A percentile compares a stretch with the other conserved stretches of the same genome.
These are phyloP conservation scores for Eimeria praecox DNA, from an alignment of 169 alveolate species.

Conservation along the genomic window DNA sequence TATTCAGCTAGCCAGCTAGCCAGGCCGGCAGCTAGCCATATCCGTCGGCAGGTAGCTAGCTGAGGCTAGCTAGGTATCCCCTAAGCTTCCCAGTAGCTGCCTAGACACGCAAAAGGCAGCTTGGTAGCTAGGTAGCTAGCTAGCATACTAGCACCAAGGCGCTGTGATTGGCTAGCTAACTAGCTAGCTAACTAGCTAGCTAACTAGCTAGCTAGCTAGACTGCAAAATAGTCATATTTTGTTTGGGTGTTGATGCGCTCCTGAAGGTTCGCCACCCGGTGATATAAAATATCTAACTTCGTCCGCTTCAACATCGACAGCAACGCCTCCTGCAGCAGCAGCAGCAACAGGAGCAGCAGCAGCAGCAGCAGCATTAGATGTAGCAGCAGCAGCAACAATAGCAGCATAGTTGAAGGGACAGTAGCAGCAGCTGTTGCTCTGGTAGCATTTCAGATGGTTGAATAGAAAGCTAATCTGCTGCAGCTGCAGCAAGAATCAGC, in stretches of 20 bases:
- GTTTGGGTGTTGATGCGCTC: constrained; percentile 74
- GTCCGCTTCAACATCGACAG: constrained; percentile 36
- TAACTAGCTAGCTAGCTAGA: constrained; percentile 5
- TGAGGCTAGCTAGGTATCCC: constrained; percentile 5
- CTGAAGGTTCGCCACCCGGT: constrained; percentile 70
- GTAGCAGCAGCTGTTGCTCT: constrained; percentile 26
- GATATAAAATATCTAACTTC: constrained; percentile 51
- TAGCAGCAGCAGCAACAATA: constrained; percentile 19
- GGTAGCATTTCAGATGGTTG: no score
- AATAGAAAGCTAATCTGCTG: background rate
- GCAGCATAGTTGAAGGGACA: background rate
- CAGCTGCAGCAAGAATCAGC: constrained; percentile 23
- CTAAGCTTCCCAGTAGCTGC: background rate
- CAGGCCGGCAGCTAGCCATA: background rate
- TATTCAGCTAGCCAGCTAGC: background rate
- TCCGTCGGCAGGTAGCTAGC: background rate
- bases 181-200: no score
- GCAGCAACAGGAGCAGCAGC: background rate
- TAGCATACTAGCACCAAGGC: background rate
- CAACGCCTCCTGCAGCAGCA: constrained; percentile 12
- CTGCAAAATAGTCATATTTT: constrained; percentile 65
- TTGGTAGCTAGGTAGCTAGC: constrained; percentile 16
- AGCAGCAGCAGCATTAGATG: background rate
- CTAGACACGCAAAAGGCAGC: background rate
- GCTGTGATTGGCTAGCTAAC: constrained; percentile 31